Percentiles rank a stretch among this genome's conserved stretches.
phyloP scores from a whole-genome alignment of 306 rosid species.

The Inga laurina region DNA sequence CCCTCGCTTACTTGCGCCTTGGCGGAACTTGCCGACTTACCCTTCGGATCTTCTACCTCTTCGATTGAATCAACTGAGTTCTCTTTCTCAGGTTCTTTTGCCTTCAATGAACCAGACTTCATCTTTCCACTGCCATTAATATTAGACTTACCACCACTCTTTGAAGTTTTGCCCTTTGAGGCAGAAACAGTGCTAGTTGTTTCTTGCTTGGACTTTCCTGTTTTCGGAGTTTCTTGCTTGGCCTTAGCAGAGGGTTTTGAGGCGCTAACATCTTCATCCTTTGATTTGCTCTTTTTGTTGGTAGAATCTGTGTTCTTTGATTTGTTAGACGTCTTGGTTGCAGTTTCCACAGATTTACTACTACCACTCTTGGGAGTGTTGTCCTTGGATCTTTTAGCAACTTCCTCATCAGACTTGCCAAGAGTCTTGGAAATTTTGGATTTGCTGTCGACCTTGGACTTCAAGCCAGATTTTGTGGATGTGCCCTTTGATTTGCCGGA shows the following conservation, averaged over 20 bases:
- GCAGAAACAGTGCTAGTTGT: conserved; percentile 46
- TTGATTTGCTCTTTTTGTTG: conserved; percentile 54
- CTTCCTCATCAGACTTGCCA: conserved; percentile 52
- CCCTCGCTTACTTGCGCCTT: conserved; percentile 49
- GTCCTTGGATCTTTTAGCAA: conserved; percentile 61
- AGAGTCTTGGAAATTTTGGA: conserved; percentile 57
- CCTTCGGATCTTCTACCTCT: conserved; percentile 49
- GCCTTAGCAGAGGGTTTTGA: conserved; percentile 52
- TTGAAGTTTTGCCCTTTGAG: conserved; percentile 60
- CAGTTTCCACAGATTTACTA: conserved; percentile 48
- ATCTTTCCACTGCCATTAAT: conserved; percentile 51
- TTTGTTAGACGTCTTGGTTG: conserved; percentile 46
- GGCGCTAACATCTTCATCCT: conserved; percentile 55
- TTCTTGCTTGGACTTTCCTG: conserved; percentile 57
- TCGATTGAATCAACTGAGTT: conserved; percentile 41
- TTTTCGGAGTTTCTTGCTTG: conserved; percentile 55
- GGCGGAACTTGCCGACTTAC: conserved; percentile 50
- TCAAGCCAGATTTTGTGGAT: conserved; percentile 44
- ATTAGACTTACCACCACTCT: conserved; percentile 57
- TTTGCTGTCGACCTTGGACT: conserved; percentile 44
- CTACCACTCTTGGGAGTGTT: conserved; percentile 50
- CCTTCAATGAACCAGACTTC: conserved; percentile 51
- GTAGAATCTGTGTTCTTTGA: conserved; percentile 50
- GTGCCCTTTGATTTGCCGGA: conserved; percentile 63
- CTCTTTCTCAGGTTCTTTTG: conserved; percentile 54